Evolutionary conservation across 2,329 filamentous ascomycete species (phyloP).

Genomic region (Sclerotinia minor): DNA sequence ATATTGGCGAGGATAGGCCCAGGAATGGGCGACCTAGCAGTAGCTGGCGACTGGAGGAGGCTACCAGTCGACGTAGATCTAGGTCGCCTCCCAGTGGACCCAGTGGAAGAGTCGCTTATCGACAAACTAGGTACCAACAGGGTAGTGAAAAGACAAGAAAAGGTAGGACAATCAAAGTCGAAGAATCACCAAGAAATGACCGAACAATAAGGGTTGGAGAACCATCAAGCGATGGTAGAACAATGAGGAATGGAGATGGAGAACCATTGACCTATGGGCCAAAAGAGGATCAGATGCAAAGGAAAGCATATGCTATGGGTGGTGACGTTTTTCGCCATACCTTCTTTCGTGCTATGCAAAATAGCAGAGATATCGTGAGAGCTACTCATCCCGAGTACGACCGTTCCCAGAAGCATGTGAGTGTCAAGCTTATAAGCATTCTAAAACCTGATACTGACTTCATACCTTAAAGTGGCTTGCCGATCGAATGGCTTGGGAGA

Average conservation of each 20-base stretch:
- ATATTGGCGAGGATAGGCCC: neutral
- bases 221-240: neutral
- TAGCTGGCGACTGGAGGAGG: neutral
- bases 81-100: neutral
- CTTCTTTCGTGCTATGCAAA: constrained; percentile 33
- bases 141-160: neutral
- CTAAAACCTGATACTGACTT: neutral
- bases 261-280: neutral
- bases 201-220: neutral
- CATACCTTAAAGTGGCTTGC: constrained; percentile 7
- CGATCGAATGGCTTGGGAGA: constrained; percentile 13
- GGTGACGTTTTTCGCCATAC: constrained; percentile 21
- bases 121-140: neutral
- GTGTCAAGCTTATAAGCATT: neutral
- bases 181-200: neutral
- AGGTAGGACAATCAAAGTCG: neutral
- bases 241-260: neutral
- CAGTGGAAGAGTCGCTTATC: neutral
- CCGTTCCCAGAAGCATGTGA: constrained; percentile 12
- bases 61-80: constrained; percentile 5
- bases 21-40: neutral
- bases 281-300: constrained; percentile 31
- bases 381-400: neutral
- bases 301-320: constrained; percentile 23
- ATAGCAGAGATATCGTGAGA: constrained; percentile 27